Percentiles rank a stretch among this genome's conserved stretches.
These are phyloP conservation scores for Exutisphaerella laricina DNA, from an alignment of 2,329 filamentous ascomycete species.

Conservation along the genomic window DNA sequence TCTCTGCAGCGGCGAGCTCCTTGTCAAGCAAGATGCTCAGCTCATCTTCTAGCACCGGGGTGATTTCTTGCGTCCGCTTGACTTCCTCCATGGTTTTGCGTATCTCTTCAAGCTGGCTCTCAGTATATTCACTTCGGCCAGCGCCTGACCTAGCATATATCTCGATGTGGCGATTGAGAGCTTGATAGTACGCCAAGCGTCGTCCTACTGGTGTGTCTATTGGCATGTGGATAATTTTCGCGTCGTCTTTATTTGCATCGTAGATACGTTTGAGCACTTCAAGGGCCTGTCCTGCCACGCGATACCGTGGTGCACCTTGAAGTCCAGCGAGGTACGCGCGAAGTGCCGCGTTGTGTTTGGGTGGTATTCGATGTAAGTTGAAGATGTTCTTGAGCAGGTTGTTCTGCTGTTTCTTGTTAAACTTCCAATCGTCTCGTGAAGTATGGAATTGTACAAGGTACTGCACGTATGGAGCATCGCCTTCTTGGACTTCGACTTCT, in stretches of 20 bases:
- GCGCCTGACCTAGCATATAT: conserved; percentile 18
- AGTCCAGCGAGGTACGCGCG: conserved; percentile 73
- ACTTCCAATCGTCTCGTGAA: conserved; percentile 74
- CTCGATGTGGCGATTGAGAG: conserved; percentile 32
- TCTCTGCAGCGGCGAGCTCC: not conserved
- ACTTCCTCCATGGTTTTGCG: conserved; percentile 28
- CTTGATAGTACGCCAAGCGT: conserved; percentile 34
- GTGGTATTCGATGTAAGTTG: conserved; percentile 64
- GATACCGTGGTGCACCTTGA: conserved; percentile 62
- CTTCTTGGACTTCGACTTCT: conserved; percentile 1
- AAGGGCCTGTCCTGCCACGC: conserved; percentile 62
- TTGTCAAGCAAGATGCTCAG: not conserved
- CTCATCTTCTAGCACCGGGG: conserved; percentile 5
- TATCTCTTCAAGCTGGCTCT: conserved; percentile 33
- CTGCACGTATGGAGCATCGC: conserved; percentile 59
- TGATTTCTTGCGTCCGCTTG: conserved; percentile 22
- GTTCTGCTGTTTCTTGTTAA: conserved; percentile 89
- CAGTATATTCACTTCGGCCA: conserved; percentile 31
- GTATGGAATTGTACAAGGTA: conserved; percentile 74
- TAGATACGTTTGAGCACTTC: conserved; percentile 56
- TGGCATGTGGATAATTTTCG: conserved; percentile 37
- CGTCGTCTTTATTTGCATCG: conserved; percentile 36
- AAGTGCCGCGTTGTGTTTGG: conserved; percentile 62
- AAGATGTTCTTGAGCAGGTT: conserved; percentile 79
- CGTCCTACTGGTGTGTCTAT: conserved; percentile 36